These are phyloP conservation scores for Coemansia sp. DNA, from an alignment of 192 early-diverging fungal genomes.

Conservation along the genomic window DNA sequence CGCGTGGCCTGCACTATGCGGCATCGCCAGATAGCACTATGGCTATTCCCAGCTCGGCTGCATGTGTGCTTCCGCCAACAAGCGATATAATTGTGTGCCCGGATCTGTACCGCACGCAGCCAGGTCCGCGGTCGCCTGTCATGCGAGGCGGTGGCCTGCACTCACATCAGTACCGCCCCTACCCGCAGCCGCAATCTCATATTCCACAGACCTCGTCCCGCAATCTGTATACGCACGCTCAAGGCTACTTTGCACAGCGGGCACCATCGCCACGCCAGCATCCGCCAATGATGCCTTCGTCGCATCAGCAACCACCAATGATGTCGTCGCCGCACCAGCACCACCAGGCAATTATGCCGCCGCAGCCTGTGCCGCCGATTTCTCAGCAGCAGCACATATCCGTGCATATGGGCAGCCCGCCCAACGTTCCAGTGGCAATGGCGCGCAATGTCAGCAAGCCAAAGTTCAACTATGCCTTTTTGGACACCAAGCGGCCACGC, in stretches of 20 bases:
- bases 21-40: constrained; percentile 6
- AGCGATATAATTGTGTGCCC: constrained; percentile 15
- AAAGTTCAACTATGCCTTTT: constrained; percentile 52
- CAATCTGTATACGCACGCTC: constrained; percentile 26
- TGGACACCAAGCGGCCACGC: constrained; percentile 50
- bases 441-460: constrained; percentile 44
- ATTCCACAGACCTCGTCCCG: constrained; percentile 20
- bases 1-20: constrained; percentile 11
- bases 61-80: constrained; percentile 14
- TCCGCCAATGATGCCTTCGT: neutral
- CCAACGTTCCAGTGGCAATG: constrained; percentile 4
- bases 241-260: constrained; percentile 27
- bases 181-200: constrained; percentile 10
- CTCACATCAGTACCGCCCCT: constrained; percentile 23
- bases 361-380: constrained; percentile 5
- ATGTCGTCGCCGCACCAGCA: constrained; percentile 5
- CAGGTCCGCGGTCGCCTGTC: constrained; percentile 20
- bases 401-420: constrained; percentile 1
- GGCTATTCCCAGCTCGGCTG: constrained; percentile 13
- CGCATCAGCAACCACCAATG: constrained; percentile 11
- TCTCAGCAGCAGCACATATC: constrained; percentile 12
- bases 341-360: constrained; percentile 4
- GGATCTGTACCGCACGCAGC: constrained; percentile 12
- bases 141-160: constrained; percentile 5
- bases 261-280: constrained; percentile 9